Evolutionary conservation across 768 basidiomycete genomes (phyloP).

Genomic region (Cyclocybe cylindracea): DNA sequence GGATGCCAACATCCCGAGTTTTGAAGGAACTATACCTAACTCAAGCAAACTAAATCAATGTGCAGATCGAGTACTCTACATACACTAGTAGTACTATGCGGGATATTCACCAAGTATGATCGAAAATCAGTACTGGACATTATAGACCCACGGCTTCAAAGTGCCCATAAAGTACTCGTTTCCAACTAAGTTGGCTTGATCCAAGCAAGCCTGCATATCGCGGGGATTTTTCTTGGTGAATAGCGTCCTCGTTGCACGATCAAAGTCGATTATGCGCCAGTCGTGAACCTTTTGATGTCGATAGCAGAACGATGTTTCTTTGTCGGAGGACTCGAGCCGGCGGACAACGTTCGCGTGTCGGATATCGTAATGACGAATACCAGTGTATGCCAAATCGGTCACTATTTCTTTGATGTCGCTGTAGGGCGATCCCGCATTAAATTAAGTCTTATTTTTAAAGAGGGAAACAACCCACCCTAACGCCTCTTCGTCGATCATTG

Average conservation of each 20-base stretch:
- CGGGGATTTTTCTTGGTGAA: background rate
- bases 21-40: too few relatives aligned
- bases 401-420: conserved; percentile 1
- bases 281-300: background rate
- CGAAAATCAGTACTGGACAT: too few relatives aligned
- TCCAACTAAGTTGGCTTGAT: background rate
- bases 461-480: background rate
- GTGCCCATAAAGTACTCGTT: too few relatives aligned
- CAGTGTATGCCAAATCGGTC: background rate
- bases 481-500: background rate
- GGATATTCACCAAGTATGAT: too few relatives aligned
- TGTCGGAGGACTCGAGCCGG: background rate
- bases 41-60: too few relatives aligned
- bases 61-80: too few relatives aligned
- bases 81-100: too few relatives aligned
- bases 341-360: background rate
- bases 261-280: conserved; percentile 2
- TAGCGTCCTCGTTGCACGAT: conserved; percentile 1
- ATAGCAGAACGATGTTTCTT: background rate
- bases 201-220: background rate
- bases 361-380: background rate
- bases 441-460: background rate
- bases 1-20: too few relatives aligned
- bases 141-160: too few relatives aligned
- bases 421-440: background rate